phyloP scores from a whole-genome alignment of 352 stramenopile genomes.

The Globisporangium carolinianum region DNA sequence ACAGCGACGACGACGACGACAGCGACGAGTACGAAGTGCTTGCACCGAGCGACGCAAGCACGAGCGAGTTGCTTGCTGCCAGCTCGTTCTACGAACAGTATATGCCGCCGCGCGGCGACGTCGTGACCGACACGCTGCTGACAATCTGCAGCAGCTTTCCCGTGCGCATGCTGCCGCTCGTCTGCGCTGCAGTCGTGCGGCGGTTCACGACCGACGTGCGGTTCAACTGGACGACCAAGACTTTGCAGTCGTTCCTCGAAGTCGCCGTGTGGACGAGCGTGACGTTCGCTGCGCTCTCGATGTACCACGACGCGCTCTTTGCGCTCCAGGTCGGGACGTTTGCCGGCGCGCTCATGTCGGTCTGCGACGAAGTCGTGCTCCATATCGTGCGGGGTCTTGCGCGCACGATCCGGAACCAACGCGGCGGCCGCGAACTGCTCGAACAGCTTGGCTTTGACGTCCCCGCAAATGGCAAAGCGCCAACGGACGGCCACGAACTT shows the following conservation, averaged over 20 bases:
- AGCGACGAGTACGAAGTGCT: slow-evolving; percentile 14
- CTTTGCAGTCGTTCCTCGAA: slow-evolving; percentile 79
- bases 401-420: slow-evolving; percentile 65
- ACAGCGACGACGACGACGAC: slow-evolving; percentile 1
- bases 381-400: slow-evolving; percentile 57
- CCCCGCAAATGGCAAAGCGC: slow-evolving; percentile 54
- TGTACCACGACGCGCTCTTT: slow-evolving; percentile 42
- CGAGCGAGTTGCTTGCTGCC: slow-evolving; percentile 33
- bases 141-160: slow-evolving; percentile 54
- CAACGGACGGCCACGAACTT: slow-evolving; percentile 60
- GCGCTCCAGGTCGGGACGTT: slow-evolving; percentile 68
- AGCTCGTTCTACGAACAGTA: slow-evolving; percentile 50
- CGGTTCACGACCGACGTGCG: slow-evolving; percentile 68
- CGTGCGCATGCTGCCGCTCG: slow-evolving; percentile 39
- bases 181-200: slow-evolving; percentile 42
- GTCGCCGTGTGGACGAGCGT: slow-evolving; percentile 65
- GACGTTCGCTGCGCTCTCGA: slow-evolving; percentile 51
- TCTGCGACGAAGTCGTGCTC: slow-evolving; percentile 72
- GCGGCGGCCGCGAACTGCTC: slow-evolving; percentile 45
- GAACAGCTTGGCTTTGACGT: slow-evolving; percentile 67
- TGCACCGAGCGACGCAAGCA: slow-evolving; percentile 16
- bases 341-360: slow-evolving; percentile 71
- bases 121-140: slow-evolving; percentile 46
- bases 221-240: slow-evolving; percentile 82
- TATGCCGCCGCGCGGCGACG: slow-evolving; percentile 41